Evolutionary conservation across 805 yeast genomes (phyloP), one percentile per base, ranked within the genome.

Genomic region (Tetrapisispora namnaoensis): DNA sequence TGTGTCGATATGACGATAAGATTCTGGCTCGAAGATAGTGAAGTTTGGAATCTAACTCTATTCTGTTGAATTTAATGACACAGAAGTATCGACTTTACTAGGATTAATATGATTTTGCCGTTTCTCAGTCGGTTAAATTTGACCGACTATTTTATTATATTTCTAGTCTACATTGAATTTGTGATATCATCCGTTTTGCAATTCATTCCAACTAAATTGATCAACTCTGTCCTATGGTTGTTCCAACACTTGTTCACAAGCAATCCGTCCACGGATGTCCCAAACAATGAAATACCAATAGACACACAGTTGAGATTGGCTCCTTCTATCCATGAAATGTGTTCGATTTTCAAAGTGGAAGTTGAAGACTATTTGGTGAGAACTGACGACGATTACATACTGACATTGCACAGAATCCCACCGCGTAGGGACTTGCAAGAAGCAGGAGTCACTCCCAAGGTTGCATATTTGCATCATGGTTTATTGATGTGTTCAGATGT

Each of bases 381-480:
- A 45, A 90, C 97, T 0, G 68, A 72, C 41, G 97, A 90, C 62
- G 83, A 83, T 34, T 90, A 86, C 60, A 60, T 86, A 20, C 70
- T 90, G 27, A 84, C 89, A 0, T 55, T 88, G 2, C 96, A 90
- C 59, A 70, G 95, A 43, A 72, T 87, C 2, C 75, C 75, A 43
- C 77, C 78, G 9, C 44, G 44, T 34, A 42, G 50, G 36, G 17
- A 36, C 30, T 55, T 54, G 32, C 53, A 70, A 14, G 60, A 64
- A 45, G 67, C 66, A 0, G 44, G 28, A 11, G 17, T 42, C 3
- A 35, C 44, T 27, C 44, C 44, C 2, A 73, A 77, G 47, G 82
- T 83, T 1, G 85, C 86, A 0, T 91, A 86, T 62, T 74, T 91
- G 47, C 98, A 91, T 62, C 98, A 91, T 61, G 98, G 98, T 0